Conservation (phyloP, 2,329 filamentous ascomycete species). For the Colletotrichum sp. region DNA sequence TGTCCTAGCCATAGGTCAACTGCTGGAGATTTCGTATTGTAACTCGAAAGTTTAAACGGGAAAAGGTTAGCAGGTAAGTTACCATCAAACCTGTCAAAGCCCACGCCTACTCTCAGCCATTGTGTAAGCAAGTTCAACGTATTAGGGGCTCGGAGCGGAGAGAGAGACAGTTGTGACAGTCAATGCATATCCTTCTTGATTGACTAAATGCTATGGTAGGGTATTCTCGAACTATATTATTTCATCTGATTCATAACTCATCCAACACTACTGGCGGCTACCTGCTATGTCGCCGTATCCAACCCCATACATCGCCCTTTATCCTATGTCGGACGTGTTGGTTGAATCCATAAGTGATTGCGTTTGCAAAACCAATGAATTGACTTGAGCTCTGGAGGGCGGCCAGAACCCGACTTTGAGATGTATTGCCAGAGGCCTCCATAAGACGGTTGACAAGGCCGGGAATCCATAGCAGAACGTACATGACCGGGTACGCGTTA, state of each 20-base stretch:
- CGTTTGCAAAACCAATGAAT: conserved; percentile 41
- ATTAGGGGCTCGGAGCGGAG: neutral
- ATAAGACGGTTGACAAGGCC: conserved; percentile 38
- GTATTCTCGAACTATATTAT: conserved; percentile 16
- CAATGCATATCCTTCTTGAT: neutral
- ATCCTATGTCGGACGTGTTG: conserved; percentile 29
- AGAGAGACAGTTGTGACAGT: neutral
- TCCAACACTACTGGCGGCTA: neutral
- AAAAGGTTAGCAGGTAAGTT: neutral
- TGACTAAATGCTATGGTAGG: conserved; percentile 6
- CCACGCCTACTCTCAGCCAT: neutral
- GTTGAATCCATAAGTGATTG: conserved; percentile 42
- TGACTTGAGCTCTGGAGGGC: conserved; percentile 40
- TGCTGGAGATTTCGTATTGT: neutral
- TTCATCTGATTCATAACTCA: conserved; percentile 12
- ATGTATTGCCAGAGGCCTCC: conserved; percentile 29
- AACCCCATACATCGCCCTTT: conserved; percentile 10
- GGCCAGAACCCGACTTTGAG: conserved; percentile 22
- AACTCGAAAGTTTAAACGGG: neutral
- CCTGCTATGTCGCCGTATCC: neutral
- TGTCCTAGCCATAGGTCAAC: neutral
- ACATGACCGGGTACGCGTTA: conserved; percentile 41
- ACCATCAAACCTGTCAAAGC: rapidly evolving
- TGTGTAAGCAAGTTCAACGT: neutral
- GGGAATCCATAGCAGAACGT: conserved; percentile 42